These are phyloP conservation scores for Phoma sp. DNA, from an alignment of 2,329 filamentous ascomycete genomes.

Conservation along the genomic window DNA sequence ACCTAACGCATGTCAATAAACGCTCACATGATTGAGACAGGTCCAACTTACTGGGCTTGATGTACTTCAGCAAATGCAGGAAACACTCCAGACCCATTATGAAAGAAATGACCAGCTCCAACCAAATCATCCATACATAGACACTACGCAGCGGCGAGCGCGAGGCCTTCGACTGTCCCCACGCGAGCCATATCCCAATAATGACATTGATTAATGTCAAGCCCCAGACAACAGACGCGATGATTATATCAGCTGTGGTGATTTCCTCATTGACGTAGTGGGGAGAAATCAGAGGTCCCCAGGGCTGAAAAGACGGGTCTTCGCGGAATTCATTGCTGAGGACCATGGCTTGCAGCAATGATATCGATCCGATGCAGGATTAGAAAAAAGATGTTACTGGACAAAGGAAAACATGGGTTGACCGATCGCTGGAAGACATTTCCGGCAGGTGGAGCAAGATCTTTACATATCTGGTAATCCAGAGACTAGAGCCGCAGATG, in stretches of 20 bases:
- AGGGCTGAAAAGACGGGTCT: constrained; percentile 27
- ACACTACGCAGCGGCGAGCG: constrained; percentile 43
- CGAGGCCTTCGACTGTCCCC: constrained; percentile 33
- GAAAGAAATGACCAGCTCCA: constrained; percentile 53
- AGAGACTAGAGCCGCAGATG: constrained; percentile 20
- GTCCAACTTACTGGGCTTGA: constrained; percentile 39
- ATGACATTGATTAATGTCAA: constrained; percentile 35
- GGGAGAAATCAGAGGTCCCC: constrained; percentile 34
- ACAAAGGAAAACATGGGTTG: neutral
- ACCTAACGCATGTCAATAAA: constrained; percentile 25
- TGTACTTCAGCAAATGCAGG: constrained; percentile 41
- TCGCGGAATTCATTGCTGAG: constrained; percentile 22
- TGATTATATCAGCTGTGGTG: constrained; percentile 37
- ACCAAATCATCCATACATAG: constrained; percentile 58
- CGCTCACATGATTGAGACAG: neutral
- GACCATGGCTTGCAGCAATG: constrained; percentile 15
- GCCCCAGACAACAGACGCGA: constrained; percentile 39
- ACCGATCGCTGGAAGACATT: neutral
- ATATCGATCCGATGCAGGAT: constrained; percentile 2
- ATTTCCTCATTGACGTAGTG: constrained; percentile 35
- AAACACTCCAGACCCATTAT: constrained; percentile 52
- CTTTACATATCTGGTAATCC: constrained; percentile 16
- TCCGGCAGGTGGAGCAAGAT: constrained; percentile 11
- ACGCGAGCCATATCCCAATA: constrained; percentile 44
- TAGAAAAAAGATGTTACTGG: neutral